Evolutionary conservation across 2,329 filamentous ascomycete genomes (phyloP).

Genomic region (Pyrenophora graminea): DNA sequence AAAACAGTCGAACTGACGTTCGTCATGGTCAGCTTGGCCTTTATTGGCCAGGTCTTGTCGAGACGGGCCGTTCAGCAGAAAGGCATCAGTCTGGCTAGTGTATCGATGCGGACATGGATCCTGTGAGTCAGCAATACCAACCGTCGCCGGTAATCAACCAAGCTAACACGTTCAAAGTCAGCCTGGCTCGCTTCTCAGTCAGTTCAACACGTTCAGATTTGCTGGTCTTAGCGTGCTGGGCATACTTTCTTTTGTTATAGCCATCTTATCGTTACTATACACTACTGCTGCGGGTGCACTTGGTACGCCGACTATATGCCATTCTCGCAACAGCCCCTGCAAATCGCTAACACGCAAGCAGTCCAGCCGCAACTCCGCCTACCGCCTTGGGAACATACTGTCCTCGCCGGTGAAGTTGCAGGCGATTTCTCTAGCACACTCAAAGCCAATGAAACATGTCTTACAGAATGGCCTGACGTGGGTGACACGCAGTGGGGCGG

Average conservation of each 20-base stretch:
- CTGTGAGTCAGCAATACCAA: neutral
- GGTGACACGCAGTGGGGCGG: slow-evolving; percentile 8
- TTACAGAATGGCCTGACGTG: slow-evolving; percentile 8
- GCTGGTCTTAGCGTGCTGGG: slow-evolving; percentile 66
- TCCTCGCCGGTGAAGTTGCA: slow-evolving; percentile 5
- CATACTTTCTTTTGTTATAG: slow-evolving; percentile 55
- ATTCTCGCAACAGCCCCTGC: neutral
- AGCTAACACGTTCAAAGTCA: slow-evolving; percentile 14
- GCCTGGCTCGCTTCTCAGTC: slow-evolving; percentile 70
- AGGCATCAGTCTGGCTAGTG: slow-evolving; percentile 7
- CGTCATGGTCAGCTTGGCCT: slow-evolving; percentile 71
- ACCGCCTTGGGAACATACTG: slow-evolving; percentile 4
- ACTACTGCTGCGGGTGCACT: slow-evolving; percentile 13
- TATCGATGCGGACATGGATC: slow-evolving; percentile 13
- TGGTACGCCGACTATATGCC: neutral
- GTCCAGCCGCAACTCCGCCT: slow-evolving; percentile 13
- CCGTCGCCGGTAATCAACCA: too few relatives aligned
- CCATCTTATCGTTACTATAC: slow-evolving; percentile 7
- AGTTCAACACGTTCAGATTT: slow-evolving; percentile 65
- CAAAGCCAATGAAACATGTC: slow-evolving; percentile 2
- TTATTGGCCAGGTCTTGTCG: slow-evolving; percentile 68
- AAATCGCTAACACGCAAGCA: neutral
- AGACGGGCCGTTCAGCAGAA: slow-evolving; percentile 8
- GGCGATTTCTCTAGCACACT: slow-evolving; percentile 7
- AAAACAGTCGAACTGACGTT: slow-evolving; percentile 77